Conservation (phyloP, 2,329 filamentous ascomycete genomes). For the Apiospora phragmitis region DNA sequence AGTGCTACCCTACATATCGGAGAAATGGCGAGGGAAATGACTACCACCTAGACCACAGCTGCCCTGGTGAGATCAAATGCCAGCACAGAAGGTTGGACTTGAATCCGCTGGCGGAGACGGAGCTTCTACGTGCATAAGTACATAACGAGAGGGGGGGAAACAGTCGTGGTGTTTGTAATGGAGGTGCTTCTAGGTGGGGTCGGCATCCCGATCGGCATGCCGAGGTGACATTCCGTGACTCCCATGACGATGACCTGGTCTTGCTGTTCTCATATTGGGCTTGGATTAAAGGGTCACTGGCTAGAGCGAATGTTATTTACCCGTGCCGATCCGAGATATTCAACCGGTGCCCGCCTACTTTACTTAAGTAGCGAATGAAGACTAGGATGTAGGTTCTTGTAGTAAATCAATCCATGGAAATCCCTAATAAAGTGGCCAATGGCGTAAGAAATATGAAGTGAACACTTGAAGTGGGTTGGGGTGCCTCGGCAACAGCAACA, state of each 20-base stretch:
- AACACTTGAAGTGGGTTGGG: background rate
- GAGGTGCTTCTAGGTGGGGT: background rate
- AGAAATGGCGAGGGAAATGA: no score
- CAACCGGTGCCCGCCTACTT: background rate
- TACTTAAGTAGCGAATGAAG: background rate
- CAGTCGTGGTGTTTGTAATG: background rate
- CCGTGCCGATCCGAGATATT: background rate
- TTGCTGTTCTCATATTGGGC: background rate
- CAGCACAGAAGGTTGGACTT: background rate
- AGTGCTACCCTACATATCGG: background rate
- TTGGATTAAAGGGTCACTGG: no score
- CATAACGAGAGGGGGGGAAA: background rate
- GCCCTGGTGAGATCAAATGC: background rate
- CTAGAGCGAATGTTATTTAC: background rate
- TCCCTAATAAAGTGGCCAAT: background rate
- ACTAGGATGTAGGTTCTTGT: no score
- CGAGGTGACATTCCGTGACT: background rate
- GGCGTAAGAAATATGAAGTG: background rate
- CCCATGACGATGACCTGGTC: background rate
- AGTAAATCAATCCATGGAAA: background rate
- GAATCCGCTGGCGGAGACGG: background rate
- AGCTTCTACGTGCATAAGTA: background rate
- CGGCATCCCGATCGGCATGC: background rate
- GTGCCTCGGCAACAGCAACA: background rate
- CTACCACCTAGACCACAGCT: background rate